Conservation (phyloP, 108 stramenopile species). For the Conticribra weissflogii region DNA sequence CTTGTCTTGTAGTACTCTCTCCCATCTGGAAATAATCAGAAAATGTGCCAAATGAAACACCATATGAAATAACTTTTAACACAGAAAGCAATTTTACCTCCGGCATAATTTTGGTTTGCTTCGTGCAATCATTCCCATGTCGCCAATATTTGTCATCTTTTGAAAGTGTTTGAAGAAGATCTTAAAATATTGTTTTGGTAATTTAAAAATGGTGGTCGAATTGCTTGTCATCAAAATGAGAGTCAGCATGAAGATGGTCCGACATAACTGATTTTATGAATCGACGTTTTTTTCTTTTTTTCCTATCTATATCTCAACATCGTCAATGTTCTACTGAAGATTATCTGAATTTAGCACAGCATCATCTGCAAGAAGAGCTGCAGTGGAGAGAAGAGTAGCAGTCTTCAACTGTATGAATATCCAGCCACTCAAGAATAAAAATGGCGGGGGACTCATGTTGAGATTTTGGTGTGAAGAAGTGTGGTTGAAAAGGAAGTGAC, state of each 20-base stretch:
- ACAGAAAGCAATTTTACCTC: constrained; percentile 11
- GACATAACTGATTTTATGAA: too few relatives aligned
- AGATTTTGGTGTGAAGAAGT: too few relatives aligned
- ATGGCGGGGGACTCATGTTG: too few relatives aligned
- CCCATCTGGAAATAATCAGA: constrained; percentile 12
- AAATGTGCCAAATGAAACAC: constrained; percentile 13
- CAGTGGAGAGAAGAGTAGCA: too few relatives aligned
- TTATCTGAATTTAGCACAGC: too few relatives aligned
- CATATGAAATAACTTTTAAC: constrained; percentile 11
- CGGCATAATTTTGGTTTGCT: not conserved
- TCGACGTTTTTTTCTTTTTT: too few relatives aligned
- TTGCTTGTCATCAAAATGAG: not conserved
- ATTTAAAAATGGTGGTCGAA: constrained; percentile 4
- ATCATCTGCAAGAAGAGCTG: too few relatives aligned
- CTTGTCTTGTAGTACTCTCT: constrained; percentile 10
- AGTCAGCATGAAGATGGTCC: not conserved
- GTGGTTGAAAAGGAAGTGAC: too few relatives aligned
- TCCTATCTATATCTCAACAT: too few relatives aligned
- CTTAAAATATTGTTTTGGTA: not conserved
- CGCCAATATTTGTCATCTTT: constrained; percentile 6
- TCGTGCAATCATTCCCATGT: not conserved
- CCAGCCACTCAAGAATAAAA: too few relatives aligned
- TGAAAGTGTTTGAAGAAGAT: not conserved
- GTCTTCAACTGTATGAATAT: too few relatives aligned
- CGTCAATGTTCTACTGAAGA: too few relatives aligned